A percentile compares a stretch with the other conserved stretches of the same genome.
These are phyloP conservation scores for Moesziomyces sp. DNA, from an alignment of 1,284 basidiomycete species.

Conservation along the genomic window DNA sequence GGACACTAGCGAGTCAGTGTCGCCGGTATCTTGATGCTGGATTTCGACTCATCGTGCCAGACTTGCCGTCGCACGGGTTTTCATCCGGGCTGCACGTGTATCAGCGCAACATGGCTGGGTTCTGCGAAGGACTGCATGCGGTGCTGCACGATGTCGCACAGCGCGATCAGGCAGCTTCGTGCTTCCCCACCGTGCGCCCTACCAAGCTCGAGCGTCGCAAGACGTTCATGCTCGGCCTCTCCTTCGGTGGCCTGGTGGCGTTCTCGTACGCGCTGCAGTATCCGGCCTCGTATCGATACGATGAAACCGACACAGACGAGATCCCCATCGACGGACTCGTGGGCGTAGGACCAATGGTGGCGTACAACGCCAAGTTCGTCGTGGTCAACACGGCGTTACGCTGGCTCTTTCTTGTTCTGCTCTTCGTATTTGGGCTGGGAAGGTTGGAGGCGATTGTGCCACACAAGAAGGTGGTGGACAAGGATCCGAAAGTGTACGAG, in stretches of 20 bases:
- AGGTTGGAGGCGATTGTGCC: conserved; percentile 61
- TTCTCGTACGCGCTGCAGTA: conserved; percentile 60
- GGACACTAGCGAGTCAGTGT: conserved; percentile 62
- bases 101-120: conserved; percentile 48
- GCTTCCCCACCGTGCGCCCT: conserved; percentile 18
- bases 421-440: conserved; percentile 22
- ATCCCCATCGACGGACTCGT: conserved; percentile 62
- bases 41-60: conserved; percentile 62
- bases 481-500: conserved; percentile 65
- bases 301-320: conserved; percentile 44
- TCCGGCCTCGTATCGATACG: conserved; percentile 51
- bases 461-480: conserved; percentile 63
- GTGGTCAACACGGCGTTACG: conserved; percentile 27
- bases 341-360: conserved; percentile 62
- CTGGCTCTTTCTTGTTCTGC: conserved; percentile 9
- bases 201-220: conserved; percentile 53
- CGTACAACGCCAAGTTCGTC: conserved; percentile 45
- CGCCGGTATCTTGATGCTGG: conserved; percentile 64
- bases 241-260: conserved; percentile 63
- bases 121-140: conserved; percentile 53
- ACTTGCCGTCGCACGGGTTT: conserved; percentile 63
- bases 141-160: conserved; percentile 60
- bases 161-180: conserved; percentile 44
- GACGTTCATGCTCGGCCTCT: conserved; percentile 64
- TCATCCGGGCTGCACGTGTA: conserved; percentile 64